A percentile compares a stretch with the other conserved stretches of the same genome.
Conservation (phyloP, 306 rosid genomes). For the Vigna hirtella region DNA sequence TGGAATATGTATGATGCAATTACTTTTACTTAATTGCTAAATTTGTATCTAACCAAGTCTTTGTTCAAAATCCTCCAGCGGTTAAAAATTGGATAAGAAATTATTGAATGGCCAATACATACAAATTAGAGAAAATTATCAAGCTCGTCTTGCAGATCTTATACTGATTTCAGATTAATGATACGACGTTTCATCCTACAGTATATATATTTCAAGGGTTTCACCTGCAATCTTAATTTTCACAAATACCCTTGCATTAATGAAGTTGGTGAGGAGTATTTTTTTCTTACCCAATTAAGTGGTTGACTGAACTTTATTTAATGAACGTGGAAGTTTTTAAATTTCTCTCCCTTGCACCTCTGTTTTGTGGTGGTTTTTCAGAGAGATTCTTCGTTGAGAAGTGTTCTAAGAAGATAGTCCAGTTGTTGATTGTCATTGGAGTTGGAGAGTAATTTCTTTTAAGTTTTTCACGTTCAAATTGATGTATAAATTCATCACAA, state of each 20-base stretch:
- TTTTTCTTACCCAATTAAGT: too few relatives aligned
- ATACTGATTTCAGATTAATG: slow-evolving; percentile 71
- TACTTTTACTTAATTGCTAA: neutral
- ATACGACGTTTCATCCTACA: slow-evolving; percentile 47
- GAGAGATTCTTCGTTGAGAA: too few relatives aligned
- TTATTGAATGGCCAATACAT: slow-evolving; percentile 36
- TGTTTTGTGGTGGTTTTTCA: fast-evolving
- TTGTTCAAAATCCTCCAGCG: slow-evolving; percentile 32
- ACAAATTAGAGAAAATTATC: slow-evolving; percentile 66
- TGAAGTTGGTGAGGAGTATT: too few relatives aligned
- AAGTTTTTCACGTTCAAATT: too few relatives aligned
- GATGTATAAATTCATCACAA: too few relatives aligned
- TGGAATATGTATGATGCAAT: neutral
- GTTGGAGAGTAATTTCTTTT: too few relatives aligned
- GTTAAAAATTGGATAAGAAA: slow-evolving; percentile 21
- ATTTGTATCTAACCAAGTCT: slow-evolving; percentile 16
- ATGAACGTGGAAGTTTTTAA: too few relatives aligned
- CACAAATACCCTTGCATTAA: too few relatives aligned
- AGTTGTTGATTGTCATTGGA: too few relatives aligned
- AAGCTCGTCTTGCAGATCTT: slow-evolving; percentile 73
- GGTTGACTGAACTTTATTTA: too few relatives aligned
- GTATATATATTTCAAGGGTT: too few relatives aligned
- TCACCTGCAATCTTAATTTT: slow-evolving; percentile 42
- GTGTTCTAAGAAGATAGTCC: fast-evolving
- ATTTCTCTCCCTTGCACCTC: too few relatives aligned